Conservation (phyloP, 768 basidiomycete genomes). For the Suillus paluster region DNA sequence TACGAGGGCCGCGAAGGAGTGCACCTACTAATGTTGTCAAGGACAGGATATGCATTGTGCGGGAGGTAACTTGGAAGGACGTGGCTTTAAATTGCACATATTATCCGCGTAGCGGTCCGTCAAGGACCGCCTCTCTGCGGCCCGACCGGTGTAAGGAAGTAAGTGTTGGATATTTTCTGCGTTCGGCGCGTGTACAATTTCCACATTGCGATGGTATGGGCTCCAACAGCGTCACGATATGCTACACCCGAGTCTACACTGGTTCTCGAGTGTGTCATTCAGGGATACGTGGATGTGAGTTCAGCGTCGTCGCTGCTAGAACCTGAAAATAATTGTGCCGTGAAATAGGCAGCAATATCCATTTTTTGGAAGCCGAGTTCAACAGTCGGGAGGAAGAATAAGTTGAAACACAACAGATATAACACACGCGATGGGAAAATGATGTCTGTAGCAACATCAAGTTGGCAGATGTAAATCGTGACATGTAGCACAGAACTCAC, state of each 20-base stretch:
- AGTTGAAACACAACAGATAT: too few relatives aligned
- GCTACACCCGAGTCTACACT: neutral
- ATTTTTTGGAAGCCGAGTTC: neutral
- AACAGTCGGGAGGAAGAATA: too few relatives aligned
- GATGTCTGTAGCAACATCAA: too few relatives aligned
- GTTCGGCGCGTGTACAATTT: neutral
- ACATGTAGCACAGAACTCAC: too few relatives aligned
- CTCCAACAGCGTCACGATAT: neutral
- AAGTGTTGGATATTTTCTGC: neutral
- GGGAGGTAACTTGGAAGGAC: neutral
- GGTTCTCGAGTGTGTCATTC: neutral
- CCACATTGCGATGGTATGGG: neutral
- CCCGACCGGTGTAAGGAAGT: neutral
- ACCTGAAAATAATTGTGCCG: neutral
- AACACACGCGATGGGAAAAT: too few relatives aligned
- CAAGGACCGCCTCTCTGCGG: neutral
- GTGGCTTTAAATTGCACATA: neutral
- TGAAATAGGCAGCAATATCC: neutral
- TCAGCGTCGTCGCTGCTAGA: neutral
- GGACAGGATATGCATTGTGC: neutral
- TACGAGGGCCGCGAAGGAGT: neutral
- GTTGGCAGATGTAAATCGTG: too few relatives aligned
- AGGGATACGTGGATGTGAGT: neutral
- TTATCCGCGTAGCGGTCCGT: neutral
- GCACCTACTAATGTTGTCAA: neutral